phyloP scores from a whole-genome alignment of 495 filamentous ascomycete genomes.

The Acidomyces sp. region DNA sequence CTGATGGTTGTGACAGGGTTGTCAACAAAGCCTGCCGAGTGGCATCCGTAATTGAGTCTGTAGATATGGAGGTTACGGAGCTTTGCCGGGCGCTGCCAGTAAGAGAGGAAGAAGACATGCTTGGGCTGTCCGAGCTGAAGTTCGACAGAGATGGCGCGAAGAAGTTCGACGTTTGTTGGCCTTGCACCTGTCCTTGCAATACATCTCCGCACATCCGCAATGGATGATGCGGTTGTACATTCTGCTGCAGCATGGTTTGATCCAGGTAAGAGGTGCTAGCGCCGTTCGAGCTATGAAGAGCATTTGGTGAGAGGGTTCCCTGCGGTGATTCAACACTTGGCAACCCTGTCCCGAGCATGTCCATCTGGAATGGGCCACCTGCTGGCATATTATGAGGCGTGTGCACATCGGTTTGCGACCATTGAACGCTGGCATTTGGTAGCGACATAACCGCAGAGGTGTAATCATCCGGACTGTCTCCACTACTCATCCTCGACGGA shows the following conservation, averaged over 20 bases:
- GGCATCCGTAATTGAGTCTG: conserved; percentile 82
- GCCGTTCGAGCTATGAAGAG: conserved; percentile 20
- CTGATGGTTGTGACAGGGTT: conserved; percentile 64
- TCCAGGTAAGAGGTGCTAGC: conserved; percentile 25
- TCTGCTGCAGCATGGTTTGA: conserved; percentile 17
- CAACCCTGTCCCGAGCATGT: conserved; percentile 31
- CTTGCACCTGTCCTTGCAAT: conserved; percentile 1
- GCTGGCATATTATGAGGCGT: background rate
- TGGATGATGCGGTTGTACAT: conserved; percentile 11
- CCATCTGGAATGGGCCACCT: conserved; percentile 42
- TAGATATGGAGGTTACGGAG: conserved; percentile 51
- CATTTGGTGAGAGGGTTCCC: conserved; percentile 21
- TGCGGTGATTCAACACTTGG: conserved; percentile 20
- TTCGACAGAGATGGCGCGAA: conserved; percentile 26
- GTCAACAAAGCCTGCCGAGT: conserved; percentile 77
- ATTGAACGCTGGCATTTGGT: conserved; percentile 6
- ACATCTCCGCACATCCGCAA: too few species aligned
- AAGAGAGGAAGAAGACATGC: conserved; percentile 43
- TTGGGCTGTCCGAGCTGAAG: conserved; percentile 52
- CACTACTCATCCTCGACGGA: conserved; percentile 40
- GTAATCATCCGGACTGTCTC: conserved; percentile 16
- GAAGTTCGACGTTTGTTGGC: background rate
- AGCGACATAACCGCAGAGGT: conserved; percentile 8
- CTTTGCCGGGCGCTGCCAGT: conserved; percentile 48
- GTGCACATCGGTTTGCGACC: conserved; percentile 8